These are phyloP conservation scores for Trametes cingulata DNA, from an alignment of 768 basidiomycete species.

Conservation along the genomic window DNA sequence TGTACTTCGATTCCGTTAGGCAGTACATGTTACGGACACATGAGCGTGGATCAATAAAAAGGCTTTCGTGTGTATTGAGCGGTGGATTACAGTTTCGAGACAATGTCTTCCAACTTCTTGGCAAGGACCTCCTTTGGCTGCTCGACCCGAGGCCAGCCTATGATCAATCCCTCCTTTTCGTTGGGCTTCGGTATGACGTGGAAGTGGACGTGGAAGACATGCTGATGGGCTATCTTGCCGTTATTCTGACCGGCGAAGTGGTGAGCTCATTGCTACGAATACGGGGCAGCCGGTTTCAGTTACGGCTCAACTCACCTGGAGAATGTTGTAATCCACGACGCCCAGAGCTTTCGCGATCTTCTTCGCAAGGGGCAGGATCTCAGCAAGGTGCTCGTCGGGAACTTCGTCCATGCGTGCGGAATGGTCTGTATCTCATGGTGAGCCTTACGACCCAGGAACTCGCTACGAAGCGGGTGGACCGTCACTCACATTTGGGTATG, in stretches of 20 bases:
- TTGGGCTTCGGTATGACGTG: constrained; percentile 90
- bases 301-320: constrained; percentile 50
- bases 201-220: constrained; percentile 88
- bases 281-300: too few relatives aligned
- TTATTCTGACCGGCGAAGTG: constrained; percentile 52
- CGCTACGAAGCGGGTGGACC: too few relatives aligned
- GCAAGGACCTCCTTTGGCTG: constrained; percentile 4
- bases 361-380: constrained; percentile 82
- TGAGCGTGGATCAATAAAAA: too few relatives aligned
- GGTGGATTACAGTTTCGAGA: neutral
- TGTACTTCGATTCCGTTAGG: too few relatives aligned
- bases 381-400: constrained; percentile 79
- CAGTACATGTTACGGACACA: too few relatives aligned
- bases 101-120: constrained; percentile 6
- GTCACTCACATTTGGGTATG: constrained; percentile 83
- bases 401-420: constrained; percentile 81
- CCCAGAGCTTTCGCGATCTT: constrained; percentile 79
- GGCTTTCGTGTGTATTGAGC: too few relatives aligned
- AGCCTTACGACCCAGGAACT: neutral
- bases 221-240: constrained; percentile 53
- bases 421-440: constrained; percentile 57
- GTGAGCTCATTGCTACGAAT: neutral
- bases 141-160: constrained; percentile 69
- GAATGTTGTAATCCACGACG: constrained; percentile 79
- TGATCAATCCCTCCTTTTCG: constrained; percentile 69